These are phyloP conservation scores for Chimonanthus salicifolius DNA, from an alignment of 164 flowering plant genomes.

Conservation along the genomic window DNA sequence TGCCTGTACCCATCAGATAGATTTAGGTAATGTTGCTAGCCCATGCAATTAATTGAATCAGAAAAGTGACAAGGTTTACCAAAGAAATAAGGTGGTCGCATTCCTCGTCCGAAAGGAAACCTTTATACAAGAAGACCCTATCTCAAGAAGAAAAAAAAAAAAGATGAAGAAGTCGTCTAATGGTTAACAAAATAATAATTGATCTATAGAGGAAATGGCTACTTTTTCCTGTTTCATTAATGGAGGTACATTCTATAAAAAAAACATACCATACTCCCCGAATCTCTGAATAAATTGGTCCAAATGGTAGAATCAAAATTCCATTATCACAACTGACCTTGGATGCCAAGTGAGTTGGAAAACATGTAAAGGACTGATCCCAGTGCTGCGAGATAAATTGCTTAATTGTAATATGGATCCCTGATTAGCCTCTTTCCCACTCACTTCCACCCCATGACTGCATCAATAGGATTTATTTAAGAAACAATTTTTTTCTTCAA, in stretches of 20 bases:
- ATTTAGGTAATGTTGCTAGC: slow-evolving; percentile 3
- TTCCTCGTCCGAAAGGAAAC: slow-evolving; percentile 70
- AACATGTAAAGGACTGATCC: slow-evolving; percentile 58
- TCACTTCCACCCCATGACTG: slow-evolving; percentile 46
- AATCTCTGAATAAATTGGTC: neutral
- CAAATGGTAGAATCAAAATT: neutral
- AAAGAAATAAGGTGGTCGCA: slow-evolving; percentile 64
- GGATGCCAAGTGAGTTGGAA: slow-evolving; percentile 72
- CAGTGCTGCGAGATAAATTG: slow-evolving; percentile 17
- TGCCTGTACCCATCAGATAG: slow-evolving; percentile 18
- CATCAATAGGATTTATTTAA: neutral
- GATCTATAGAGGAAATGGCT: neutral
- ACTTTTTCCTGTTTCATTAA: neutral
- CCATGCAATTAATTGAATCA: slow-evolving; percentile 17
- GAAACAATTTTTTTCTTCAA: neutral
- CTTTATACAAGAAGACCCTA: slow-evolving; percentile 74
- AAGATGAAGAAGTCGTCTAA: slow-evolving; percentile 5
- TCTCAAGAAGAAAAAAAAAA: slow-evolving; percentile 9
- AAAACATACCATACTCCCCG: neutral
- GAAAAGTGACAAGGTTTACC: slow-evolving; percentile 34
- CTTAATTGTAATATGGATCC: slow-evolving; percentile 19
- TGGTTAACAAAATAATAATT: slow-evolving; percentile 9
- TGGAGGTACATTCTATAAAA: neutral
- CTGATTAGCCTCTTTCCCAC: slow-evolving; percentile 27
- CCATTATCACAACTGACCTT: slow-evolving; percentile 61